Base-by-base conservation (phyloP, 257 asterid species). In the Scutellaria galericulata region DNA sequence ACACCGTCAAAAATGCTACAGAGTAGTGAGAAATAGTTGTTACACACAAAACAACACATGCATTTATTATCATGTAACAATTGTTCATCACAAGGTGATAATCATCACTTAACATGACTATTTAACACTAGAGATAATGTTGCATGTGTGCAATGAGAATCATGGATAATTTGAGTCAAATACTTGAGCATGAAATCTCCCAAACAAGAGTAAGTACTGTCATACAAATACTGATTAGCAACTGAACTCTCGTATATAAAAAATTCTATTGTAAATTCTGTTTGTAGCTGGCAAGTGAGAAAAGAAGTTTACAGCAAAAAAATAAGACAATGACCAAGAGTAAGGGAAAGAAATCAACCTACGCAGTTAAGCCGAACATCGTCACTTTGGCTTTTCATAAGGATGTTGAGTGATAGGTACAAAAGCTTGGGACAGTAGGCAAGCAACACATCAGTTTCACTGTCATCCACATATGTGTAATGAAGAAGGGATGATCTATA, bases 281-380 rank as follows among this genome's bases (percentile, higher is more conserved):
- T 42, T 4, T 66, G 31, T 59, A 53, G 27, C 14, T 37, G 41
- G 78, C 15, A 70, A 63, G 31, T 46, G 61, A 54, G 63, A 64
- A 31, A 24, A 22, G n/a, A 31, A 66, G 18, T 9, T 20, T 64
- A 20, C 50, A 27, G 6, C 48, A 48, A 46, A 37, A 64, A 39
- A 37, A 27, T 74, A 42, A 12, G 59, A 9, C 10, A 45, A 68
- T 52, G 66, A 15, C 54, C 39, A 63, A 61, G 44, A 44, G 64
- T 31, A 79, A 22, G 20, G 52, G 59, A 58, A 65, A 76, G 67
- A 65, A 73, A 56, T 82, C 65, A 70, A 89, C 99, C 99, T 76
- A 94, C 71, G 75, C 97, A 88, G 79, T 94, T 91, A 65, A 89
- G 81, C 48, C 99, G 89, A 70, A 91, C 91, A 78, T 86, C 99